Conservation (phyloP, 1,139 yeast species). For the Yamadazyma mexicana region DNA sequence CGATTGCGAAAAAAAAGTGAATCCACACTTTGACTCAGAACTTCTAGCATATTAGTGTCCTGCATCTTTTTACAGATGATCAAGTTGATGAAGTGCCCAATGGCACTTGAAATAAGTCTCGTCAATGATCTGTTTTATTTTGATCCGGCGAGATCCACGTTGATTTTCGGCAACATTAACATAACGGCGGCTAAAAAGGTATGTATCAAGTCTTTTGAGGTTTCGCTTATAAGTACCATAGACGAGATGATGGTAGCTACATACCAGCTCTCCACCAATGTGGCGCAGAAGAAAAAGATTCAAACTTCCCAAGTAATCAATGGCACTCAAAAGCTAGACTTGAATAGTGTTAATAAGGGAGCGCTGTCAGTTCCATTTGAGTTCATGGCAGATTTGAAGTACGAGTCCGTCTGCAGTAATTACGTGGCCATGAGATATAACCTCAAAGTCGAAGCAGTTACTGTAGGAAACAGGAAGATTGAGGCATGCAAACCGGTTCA, state of each 20-base stretch:
- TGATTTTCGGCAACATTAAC: slow-evolving; percentile 5
- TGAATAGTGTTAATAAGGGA: neutral
- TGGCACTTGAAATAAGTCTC: slow-evolving; percentile 3
- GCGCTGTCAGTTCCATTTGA: slow-evolving; percentile 4
- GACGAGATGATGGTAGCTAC: neutral
- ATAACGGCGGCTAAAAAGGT: neutral
- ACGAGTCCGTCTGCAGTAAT: neutral
- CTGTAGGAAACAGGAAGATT: neutral
- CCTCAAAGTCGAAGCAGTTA: neutral
- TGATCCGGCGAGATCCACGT: slow-evolving; percentile 3
- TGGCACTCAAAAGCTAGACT: neutral
- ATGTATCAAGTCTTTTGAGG: neutral
- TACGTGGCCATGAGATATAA: neutral
- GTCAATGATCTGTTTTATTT: slow-evolving; percentile 3
- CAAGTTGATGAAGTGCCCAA: neutral
- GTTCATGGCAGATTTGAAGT: slow-evolving; percentile 1
- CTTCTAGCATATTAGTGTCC: neutral
- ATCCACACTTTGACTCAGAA: neutral
- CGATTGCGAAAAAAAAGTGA: neutral
- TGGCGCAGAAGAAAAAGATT: neutral
- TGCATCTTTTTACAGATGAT: neutral
- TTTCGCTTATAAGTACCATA: neutral
- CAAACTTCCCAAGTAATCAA: neutral
- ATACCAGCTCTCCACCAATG: neutral
- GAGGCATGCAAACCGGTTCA: neutral